phyloP scores from a whole-genome alignment of 192 early-diverging fungal species.

The Gonapodya prolifera region DNA sequence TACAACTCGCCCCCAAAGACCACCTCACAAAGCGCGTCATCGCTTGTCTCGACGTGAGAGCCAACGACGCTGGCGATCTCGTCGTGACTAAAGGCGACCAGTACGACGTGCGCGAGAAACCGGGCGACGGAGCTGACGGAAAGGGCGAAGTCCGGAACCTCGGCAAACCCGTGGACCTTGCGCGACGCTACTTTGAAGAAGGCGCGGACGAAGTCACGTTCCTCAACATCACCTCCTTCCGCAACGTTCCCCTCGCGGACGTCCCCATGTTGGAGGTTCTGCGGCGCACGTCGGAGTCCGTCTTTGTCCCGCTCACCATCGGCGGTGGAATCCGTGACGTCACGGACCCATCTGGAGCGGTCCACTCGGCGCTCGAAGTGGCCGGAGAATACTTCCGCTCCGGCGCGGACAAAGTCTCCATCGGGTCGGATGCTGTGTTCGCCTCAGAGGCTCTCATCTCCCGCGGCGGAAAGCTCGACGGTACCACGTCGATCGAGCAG shows the following conservation, averaged over 20 bases:
- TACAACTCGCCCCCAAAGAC: neutral
- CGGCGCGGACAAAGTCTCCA: constrained; percentile 98
- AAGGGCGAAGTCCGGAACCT: constrained; percentile 75
- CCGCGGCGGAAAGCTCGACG: constrained; percentile 35
- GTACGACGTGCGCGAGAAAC: constrained; percentile 87
- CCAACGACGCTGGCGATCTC: constrained; percentile 92
- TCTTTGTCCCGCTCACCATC: constrained; percentile 99
- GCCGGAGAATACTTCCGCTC: constrained; percentile 97
- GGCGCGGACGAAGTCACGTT: constrained; percentile 98
- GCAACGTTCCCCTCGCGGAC: constrained; percentile 77
- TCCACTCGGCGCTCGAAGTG: constrained; percentile 84
- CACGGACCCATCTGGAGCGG: constrained; percentile 53
- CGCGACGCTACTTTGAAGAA: constrained; percentile 79
- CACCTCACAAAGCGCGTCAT: constrained; percentile 78
- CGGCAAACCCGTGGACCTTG: constrained; percentile 93
- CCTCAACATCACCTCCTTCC: constrained; percentile 97
- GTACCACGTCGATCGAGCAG: constrained; percentile 82
- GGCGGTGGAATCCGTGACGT: constrained; percentile 97
- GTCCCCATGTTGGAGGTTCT: constrained; percentile 95
- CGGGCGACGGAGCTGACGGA: constrained; percentile 15
- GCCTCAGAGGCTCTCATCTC: constrained; percentile 75
- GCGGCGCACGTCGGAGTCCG: constrained; percentile 64
- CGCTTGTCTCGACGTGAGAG: constrained; percentile 91
- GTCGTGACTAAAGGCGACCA: constrained; percentile 99
- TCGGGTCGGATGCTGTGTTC: constrained; percentile 99